Evolutionary conservation across 1,284 basidiomycete genomes (phyloP), one percentile per base, ranked within the genome.

Genomic region (Inonotus obliquus): DNA sequence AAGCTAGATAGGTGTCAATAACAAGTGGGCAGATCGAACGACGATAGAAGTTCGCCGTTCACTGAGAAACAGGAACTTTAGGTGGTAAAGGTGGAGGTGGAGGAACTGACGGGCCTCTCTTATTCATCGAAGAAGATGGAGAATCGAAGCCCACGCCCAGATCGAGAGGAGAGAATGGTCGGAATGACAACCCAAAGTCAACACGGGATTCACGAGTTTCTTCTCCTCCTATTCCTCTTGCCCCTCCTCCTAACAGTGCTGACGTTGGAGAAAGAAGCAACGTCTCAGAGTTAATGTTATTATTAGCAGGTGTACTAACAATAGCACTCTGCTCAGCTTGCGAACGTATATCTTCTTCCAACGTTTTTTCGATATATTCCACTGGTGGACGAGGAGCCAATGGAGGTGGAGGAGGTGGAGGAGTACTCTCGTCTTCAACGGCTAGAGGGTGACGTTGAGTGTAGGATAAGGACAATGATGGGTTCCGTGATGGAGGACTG

Each of bases 321-420:
- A 52, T 21, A 14, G 35, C 54, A 39, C 52, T 29, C 45, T 73
- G 65, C 63, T 70, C 68, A 27, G 72, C 71, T 14, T 71, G 67
- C 14, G 69, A 70, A 9, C 85, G 80, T 23, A 78, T 75, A 67
- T 91, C 86, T 66, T 86, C 87, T 65, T 85, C 83, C 64, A 82
- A 82, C 29, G 89, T 91, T 72, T 91, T 86, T 65, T 86, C 81
- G 63, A 92, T 90, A 69, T 92, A 92, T 56, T 88, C 83, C 7
- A 72, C 81, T 4, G 89, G 89, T 0, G 89, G 89, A 60, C 85
- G 82, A 1, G 89, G 89, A 74, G 80, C 75, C 58, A 92, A 75
- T 13, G 88, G 87, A 0, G 88, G 88, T 4, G 70, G 72, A 7
- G 64, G 68, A 39, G 63, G 64, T 53, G 56, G 63, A 21, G 58